These are phyloP conservation scores for Usnea hakonensis DNA, from an alignment of 495 filamentous ascomycete genomes.

Conservation along the genomic window DNA sequence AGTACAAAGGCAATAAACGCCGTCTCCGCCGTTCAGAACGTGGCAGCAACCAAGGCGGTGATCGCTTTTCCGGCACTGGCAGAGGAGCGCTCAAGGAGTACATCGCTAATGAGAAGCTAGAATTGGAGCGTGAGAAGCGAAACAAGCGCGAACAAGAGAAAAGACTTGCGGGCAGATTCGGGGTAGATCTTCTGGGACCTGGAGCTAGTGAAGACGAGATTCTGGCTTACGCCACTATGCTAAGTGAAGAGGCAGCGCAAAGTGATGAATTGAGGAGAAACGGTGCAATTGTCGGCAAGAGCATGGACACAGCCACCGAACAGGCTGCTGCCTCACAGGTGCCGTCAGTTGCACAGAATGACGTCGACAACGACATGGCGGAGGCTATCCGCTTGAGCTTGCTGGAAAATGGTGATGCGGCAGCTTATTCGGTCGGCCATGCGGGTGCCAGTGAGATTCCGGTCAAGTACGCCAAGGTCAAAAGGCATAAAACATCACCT, in stretches of 20 bases:
- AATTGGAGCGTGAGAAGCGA: slow-evolving; percentile 68
- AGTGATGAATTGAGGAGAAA: slow-evolving; percentile 52
- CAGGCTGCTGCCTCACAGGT: slow-evolving; percentile 26
- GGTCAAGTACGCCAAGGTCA: slow-evolving; percentile 46
- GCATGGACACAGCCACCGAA: slow-evolving; percentile 40
- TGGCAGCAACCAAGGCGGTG: slow-evolving; percentile 47
- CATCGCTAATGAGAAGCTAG: slow-evolving; percentile 72
- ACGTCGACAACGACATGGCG: slow-evolving; percentile 63
- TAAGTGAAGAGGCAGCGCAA: slow-evolving; percentile 71
- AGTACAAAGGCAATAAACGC: slow-evolving; percentile 57
- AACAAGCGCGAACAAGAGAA: slow-evolving; percentile 53
- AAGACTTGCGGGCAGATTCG: slow-evolving; percentile 68
- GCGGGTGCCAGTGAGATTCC: slow-evolving; percentile 25
- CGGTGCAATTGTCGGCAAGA: slow-evolving; percentile 45
- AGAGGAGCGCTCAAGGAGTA: slow-evolving; percentile 63
- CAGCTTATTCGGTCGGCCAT: not conserved
- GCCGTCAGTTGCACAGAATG: slow-evolving; percentile 40
- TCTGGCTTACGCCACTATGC: slow-evolving; percentile 76
- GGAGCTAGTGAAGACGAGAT: slow-evolving; percentile 80
- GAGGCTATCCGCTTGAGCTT: slow-evolving; percentile 74
- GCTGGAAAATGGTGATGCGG: slow-evolving; percentile 38
- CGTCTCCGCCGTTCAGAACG: slow-evolving; percentile 52
- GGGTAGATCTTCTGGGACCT: slow-evolving; percentile 64
- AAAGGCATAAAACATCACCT: slow-evolving; percentile 26
- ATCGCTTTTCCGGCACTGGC: slow-evolving; percentile 51